These are phyloP conservation scores for Phytopythium boreale DNA, from an alignment of 352 stramenopile genomes.

Conservation along the genomic window DNA sequence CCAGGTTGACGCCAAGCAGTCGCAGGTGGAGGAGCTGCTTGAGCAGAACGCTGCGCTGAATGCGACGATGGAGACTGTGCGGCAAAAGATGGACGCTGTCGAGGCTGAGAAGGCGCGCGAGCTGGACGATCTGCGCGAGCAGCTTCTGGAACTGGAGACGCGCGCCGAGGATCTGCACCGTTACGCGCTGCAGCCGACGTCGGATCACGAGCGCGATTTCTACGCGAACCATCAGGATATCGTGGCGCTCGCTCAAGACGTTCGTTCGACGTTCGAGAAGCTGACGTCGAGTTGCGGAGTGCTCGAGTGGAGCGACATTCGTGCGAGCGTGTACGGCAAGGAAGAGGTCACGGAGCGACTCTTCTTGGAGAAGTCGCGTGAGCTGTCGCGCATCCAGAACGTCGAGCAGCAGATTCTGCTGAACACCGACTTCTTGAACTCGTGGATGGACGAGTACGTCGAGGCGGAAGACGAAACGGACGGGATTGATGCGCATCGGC, in stretches of 20 bases:
- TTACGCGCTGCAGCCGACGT: not conserved
- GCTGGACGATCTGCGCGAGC: conserved; percentile 25
- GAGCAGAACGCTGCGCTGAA: conserved; percentile 38
- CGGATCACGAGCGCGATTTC: conserved; percentile 41
- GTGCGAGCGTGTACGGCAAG: conserved; percentile 33
- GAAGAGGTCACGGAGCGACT: conserved; percentile 42
- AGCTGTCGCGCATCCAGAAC: conserved; percentile 35
- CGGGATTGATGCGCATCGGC: not conserved
- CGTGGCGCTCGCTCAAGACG: conserved; percentile 31
- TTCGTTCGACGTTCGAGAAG: conserved; percentile 52
- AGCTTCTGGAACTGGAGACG: conserved; percentile 39
- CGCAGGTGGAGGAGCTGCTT: conserved; percentile 36
- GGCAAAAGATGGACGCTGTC: conserved; percentile 39
- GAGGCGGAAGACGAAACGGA: conserved; percentile 1
- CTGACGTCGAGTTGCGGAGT: conserved; percentile 53
- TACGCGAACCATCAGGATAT: conserved; percentile 46
- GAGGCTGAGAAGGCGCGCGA: conserved; percentile 41
- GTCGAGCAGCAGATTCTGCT: conserved; percentile 55
- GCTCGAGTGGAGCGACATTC: conserved; percentile 57
- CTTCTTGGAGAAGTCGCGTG: conserved; percentile 24
- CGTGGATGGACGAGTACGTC: conserved; percentile 22
- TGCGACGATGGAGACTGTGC: conserved; percentile 31
- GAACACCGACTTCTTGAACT: conserved; percentile 61
- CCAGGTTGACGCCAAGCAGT: conserved; percentile 38
- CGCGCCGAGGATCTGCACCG: conserved; percentile 32